A percentile compares a stretch with the other conserved stretches of the same genome.
Conservation (phyloP, 352 stramenopile species). For the Stephanocyclus meneghinianus region DNA sequence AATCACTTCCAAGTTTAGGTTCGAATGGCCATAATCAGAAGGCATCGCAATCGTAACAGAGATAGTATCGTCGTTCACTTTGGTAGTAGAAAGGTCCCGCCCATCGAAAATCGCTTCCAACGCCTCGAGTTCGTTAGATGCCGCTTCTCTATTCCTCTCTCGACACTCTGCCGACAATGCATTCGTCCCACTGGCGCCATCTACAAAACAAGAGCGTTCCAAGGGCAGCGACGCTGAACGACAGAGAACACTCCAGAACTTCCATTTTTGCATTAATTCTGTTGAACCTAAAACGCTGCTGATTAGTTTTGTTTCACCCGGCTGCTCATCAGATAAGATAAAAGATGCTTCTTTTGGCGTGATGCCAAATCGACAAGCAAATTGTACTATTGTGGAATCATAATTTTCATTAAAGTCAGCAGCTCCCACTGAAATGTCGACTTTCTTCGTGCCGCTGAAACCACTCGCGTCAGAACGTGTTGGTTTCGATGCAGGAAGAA, state of each 20-base stretch:
- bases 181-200: slow-evolving; percentile 14
- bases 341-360: slow-evolving; percentile 32
- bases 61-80: slow-evolving; percentile 11
- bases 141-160: slow-evolving; percentile 35
- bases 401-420: neutral
- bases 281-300: neutral
- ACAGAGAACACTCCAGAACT: slow-evolving; percentile 40
- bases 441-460: neutral
- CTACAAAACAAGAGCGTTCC: slow-evolving; percentile 26
- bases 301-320: neutral
- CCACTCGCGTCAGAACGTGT: neutral
- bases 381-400: slow-evolving; percentile 28
- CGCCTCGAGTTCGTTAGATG: slow-evolving; percentile 57
- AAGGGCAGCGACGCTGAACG: slow-evolving; percentile 24
- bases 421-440: neutral
- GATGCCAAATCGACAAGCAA: slow-evolving; percentile 42
- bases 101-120: slow-evolving; percentile 71
- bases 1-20: slow-evolving; percentile 44
- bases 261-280: slow-evolving; percentile 19
- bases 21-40: slow-evolving; percentile 11
- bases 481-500: slow-evolving; percentile 16
- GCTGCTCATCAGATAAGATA: slow-evolving; percentile 19
- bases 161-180: slow-evolving; percentile 22
- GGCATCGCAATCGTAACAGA: slow-evolving; percentile 36
- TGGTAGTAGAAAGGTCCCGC: slow-evolving; percentile 28